phyloP scores from a whole-genome alignment of 768 basidiomycete genomes.

The Hemileccinum rubropunctum region DNA sequence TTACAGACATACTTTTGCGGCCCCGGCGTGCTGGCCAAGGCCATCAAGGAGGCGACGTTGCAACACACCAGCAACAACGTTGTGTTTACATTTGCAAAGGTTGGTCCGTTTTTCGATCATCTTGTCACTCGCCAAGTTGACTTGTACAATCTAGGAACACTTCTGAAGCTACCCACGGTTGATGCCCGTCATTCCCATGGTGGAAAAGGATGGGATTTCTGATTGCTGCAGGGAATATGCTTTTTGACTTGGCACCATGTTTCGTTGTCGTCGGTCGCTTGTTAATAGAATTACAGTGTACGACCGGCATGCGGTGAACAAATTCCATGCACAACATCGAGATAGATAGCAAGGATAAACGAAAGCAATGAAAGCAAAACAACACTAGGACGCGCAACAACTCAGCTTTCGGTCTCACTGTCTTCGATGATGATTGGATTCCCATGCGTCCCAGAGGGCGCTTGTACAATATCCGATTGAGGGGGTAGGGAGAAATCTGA shows the following conservation, averaged over 20 bases:
- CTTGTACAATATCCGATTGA: neutral
- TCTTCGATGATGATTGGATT: constrained; percentile 28
- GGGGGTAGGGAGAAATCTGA: constrained; percentile 2
- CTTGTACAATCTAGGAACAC: constrained; percentile 11
- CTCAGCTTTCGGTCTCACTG: constrained; percentile 15
- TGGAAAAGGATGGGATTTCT: neutral
- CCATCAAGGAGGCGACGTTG: constrained; percentile 70
- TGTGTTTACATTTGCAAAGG: constrained; percentile 83
- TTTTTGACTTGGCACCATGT: neutral
- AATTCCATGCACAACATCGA: neutral
- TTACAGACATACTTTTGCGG: constrained; percentile 86
- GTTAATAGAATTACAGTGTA: neutral
- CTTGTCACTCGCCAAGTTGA: neutral
- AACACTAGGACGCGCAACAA: neutral
- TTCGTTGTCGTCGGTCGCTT: neutral
- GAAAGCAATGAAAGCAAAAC: neutral
- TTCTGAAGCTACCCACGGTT: constrained; percentile 6
- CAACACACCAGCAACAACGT: constrained; percentile 54
- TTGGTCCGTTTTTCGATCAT: constrained; percentile 29
- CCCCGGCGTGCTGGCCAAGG: constrained; percentile 68
- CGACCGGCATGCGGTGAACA: neutral
- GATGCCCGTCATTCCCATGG: neutral
- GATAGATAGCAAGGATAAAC: neutral
- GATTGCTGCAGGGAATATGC: neutral
- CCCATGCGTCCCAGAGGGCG: constrained; percentile 11